Percentiles rank a stretch among this genome's conserved stretches.
phyloP scores from a whole-genome alignment of 2,329 filamentous ascomycete species.

The Corynespora cassiicola region DNA sequence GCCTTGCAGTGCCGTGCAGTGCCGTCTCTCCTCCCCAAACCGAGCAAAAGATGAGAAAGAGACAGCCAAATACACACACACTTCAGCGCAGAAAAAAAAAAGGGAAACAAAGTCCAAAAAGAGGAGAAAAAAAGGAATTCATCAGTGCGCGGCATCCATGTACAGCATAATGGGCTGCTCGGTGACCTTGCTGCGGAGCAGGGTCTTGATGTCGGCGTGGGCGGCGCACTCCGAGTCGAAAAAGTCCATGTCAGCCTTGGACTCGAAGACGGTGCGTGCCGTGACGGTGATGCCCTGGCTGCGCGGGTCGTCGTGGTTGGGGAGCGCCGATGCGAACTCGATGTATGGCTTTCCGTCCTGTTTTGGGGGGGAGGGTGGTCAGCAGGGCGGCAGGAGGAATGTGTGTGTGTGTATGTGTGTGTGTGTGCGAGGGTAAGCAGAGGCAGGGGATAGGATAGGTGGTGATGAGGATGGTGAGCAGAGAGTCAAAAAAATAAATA shows the following conservation, averaged over 20 bases:
- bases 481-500: too few relatives aligned
- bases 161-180: slow-evolving; percentile 35
- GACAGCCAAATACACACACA: too few relatives aligned
- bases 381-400: too few relatives aligned
- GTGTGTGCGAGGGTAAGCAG: too few relatives aligned
- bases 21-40: too few relatives aligned
- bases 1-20: too few relatives aligned
- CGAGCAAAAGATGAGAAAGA: too few relatives aligned
- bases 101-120: not conserved
- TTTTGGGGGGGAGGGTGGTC: not conserved
- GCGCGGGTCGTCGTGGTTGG: slow-evolving; percentile 63
- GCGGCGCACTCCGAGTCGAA: slow-evolving; percentile 68
- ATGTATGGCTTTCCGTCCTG: slow-evolving; percentile 78
- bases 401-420: too few relatives aligned
- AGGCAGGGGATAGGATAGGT: not conserved
- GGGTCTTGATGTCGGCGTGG: slow-evolving; percentile 58
- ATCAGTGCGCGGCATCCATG: slow-evolving; percentile 27
- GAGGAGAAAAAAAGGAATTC: not conserved
- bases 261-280: slow-evolving; percentile 69
- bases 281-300: slow-evolving; percentile 71
- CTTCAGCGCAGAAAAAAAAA: too few relatives aligned
- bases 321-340: slow-evolving; percentile 61
- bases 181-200: slow-evolving; percentile 32
- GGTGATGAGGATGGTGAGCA: too few relatives aligned
- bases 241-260: slow-evolving; percentile 71